A percentile compares a stretch with the other conserved stretches of the same genome.
Evolutionary conservation across 2,329 filamentous ascomycete genomes (phyloP).

Genomic region (Zymoseptoria tritici): DNA sequence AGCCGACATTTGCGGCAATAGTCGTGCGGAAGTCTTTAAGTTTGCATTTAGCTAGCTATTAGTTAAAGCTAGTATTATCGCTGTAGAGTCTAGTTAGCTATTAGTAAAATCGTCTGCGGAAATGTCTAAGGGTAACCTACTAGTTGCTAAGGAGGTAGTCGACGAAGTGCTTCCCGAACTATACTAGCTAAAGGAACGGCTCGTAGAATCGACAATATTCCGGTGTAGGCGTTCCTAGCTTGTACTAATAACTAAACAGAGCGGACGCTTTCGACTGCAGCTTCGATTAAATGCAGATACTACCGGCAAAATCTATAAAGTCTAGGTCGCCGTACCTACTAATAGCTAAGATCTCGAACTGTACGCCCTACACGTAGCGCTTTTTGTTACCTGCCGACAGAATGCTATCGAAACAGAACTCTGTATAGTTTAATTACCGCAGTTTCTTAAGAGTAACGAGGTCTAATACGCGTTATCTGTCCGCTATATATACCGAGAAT

Average conservation of each 20-base stretch:
- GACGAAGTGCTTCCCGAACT: constrained; percentile 63
- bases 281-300: constrained; percentile 57
- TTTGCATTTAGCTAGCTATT: constrained; percentile 46
- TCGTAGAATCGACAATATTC: constrained; percentile 58
- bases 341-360: constrained; percentile 55
- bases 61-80: constrained; percentile 38
- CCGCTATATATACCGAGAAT: constrained; percentile 13
- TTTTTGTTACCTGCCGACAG: constrained; percentile 39
- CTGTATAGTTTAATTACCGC: constrained; percentile 8
- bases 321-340: constrained; percentile 54
- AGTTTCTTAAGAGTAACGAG: constrained; percentile 13
- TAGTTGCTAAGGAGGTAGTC: constrained; percentile 49
- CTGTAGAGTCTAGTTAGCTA: constrained; percentile 50
- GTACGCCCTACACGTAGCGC: constrained; percentile 49
- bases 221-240: constrained; percentile 46
- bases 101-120: constrained; percentile 48
- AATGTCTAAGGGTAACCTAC: constrained; percentile 48
- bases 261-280: constrained; percentile 20
- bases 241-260: constrained; percentile 49
- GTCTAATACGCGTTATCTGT: constrained; percentile 5
- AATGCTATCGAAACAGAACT: constrained; percentile 54
- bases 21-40: constrained; percentile 55
- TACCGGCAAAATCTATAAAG: constrained; percentile 33
- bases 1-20: constrained; percentile 53
- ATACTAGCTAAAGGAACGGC: constrained; percentile 63